Evolutionary conservation across 2,329 filamentous ascomycete genomes (phyloP), one percentile per base, ranked within the genome.

Genomic region (Massarina eburnea): DNA sequence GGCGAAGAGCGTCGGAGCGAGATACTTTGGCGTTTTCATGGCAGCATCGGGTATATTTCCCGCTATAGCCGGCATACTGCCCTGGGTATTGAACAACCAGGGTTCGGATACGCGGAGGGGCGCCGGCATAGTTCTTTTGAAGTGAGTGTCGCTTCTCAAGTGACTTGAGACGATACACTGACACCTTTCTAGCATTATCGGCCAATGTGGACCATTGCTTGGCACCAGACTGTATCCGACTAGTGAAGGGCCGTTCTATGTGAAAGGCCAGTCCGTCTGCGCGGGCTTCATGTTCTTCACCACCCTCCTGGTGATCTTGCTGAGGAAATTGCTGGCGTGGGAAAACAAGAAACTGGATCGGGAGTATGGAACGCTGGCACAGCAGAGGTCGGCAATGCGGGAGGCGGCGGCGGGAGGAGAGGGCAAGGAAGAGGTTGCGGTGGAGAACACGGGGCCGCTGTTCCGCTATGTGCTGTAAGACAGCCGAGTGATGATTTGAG

Each of bases 81-180:
- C 86, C 0, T 87, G 86, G 66, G 84, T 86, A 1, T 67, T 85
- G 2, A 79, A 88, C 62, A 88, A 88, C 62, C 84, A 88, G 65
- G 84, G 84, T 12, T 81, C 75, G 29, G 84, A 86, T 59, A 85
- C 83, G 2, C 82, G 85, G 38, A 78, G 85, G 2, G 86, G 85
- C 4, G 79, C 80, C 2, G 79, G 79, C 3, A 84, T 89, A 41
- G 81, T 84, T 8, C 76, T 88, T n/a, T 71, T 84, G 38, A 86
- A 87, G 58, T 70, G 86, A 54, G 73, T 89, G 33, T 26, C 24
- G 24, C 24, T 26, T 7, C 7, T 26, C 24, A 26, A 10, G 24
- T 10, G 7, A 10, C 24, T 7, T 6, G 7, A 6, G 24, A 10
- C 7, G 10, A 7, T 26, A 7, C 7, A 26, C 24, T 26, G 24